phyloP scores from a whole-genome alignment of 176 grass and related monocot genomes.

The Hordeum vulgare region MorexV3_pseudomolecules_assembly NC_058523.1:408608415-408608914 shows the following conservation, averaged over 20 bases:
- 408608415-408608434: not conserved
- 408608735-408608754: no score
- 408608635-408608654: not conserved
- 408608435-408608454: no score
- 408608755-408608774: no score
- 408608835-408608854: not conserved
- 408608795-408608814: not conserved
- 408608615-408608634: no score
- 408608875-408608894: not conserved
- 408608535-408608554: no score
- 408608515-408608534: no score
- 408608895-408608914: not conserved
- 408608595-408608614: no score
- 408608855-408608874: not conserved
- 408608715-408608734: not conserved
- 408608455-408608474: no score
- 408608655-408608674: not conserved
- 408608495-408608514: no score
- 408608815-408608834: not conserved
- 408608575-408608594: no score
- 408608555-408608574: not conserved
- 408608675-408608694: not conserved
- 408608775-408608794: not conserved
- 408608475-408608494: no score
- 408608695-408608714: not conserved